Conservation (phyloP, 257 asterid species). For the Solanum boliviense region DNA sequence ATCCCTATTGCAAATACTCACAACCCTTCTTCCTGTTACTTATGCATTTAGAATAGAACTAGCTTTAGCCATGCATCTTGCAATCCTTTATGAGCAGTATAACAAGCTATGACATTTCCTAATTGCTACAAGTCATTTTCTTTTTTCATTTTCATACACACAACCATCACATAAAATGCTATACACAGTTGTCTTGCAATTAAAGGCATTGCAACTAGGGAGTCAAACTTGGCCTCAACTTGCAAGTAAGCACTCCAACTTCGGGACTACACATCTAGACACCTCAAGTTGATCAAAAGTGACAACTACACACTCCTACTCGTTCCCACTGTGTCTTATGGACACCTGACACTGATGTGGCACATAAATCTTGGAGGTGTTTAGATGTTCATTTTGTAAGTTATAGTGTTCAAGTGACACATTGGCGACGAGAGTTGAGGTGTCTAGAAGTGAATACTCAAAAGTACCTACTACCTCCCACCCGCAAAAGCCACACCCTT, state of each 20-base stretch:
- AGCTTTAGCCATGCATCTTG: neutral
- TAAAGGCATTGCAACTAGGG: no score
- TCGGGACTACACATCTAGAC: neutral
- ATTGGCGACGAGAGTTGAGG: no score
- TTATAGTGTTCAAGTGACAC: neutral
- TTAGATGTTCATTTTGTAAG: neutral
- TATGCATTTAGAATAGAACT: neutral
- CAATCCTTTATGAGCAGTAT: neutral
- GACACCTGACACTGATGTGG: rapidly evolving
- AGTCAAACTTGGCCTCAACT: neutral
- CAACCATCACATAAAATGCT: neutral
- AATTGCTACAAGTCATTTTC: neutral
- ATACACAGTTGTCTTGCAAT: neutral
- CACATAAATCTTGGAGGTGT: neutral
- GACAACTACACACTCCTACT: neutral
- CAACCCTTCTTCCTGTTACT: neutral
- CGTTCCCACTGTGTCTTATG: neutral
- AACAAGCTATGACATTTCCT: neutral
- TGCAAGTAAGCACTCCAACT: neutral
- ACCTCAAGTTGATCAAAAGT: neutral
- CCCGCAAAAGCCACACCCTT: neutral
- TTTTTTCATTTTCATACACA: neutral
- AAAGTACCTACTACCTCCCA: neutral
- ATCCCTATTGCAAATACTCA: neutral
- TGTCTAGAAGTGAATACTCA: neutral